Base-by-base conservation (phyloP, 1,139 yeast species). In the Taiozyma onychis region DNA sequence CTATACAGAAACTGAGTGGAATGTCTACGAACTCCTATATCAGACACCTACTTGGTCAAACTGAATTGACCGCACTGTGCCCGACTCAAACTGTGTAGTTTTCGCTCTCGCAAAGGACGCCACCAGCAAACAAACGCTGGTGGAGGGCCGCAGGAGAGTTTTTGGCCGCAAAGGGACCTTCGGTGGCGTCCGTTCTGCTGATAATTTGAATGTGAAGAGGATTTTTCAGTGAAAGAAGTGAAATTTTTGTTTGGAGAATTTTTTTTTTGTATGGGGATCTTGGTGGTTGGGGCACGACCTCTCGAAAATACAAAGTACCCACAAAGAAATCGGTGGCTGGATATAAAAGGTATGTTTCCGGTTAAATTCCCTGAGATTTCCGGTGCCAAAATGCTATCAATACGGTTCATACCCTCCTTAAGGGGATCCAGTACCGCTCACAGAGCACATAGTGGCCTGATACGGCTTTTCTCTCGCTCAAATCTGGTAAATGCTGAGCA, bases 51-150 rank as follows among this genome's bases (percentile, higher is more conserved):
- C 64, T 22, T 50, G 26, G 10, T 7, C 27, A 11, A 27, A 41
- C 10, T 32, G 44, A 27, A 2, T 46, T 16, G 39, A 10, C 22
- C 24, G 51, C 49, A 53, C 54, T 56, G 62, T 58, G 61, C 44
- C 61, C 44, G 61, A 61, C 63, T 61, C 64, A 61, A 61, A 61
- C 64, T 55, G 63, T 61, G 64, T 61, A 57, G 56, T 37, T 6
- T 47, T 51, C 44, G 16, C 30, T 60, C 63, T 60, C 46, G 61
- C 62, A 56, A 48, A 44, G 44, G 39, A 41, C 50, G 48, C 35
- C 35, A 32, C 8, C 16, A 14, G 14, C 18, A 6, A 11, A 32
- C 35, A n/a, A 7, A 6, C 8, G 8, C 35, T 32, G 4, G 35
- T 32, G 35, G 35, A 32, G n/a, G 35, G 35, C 35, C 14, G 35